Evolutionary conservation across 2,329 filamentous ascomycete species (phyloP), one percentile per base, ranked within the genome.

Genomic region (Fusarium sp.): DNA sequence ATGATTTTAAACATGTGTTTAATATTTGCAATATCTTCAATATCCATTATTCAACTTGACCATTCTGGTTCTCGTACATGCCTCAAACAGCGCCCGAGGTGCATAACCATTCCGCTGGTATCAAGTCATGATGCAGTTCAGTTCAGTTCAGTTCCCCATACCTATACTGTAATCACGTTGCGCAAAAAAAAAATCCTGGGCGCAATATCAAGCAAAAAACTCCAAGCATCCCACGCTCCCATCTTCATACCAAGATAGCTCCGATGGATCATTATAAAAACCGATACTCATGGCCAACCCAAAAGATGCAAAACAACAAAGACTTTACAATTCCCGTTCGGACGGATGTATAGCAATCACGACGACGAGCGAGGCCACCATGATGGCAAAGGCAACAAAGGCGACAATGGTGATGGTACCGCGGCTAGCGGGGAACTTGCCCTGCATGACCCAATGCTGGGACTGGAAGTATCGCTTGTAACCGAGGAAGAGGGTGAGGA

Each of bases 391-490:
- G 5, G 93, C 90, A 52, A 95, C 88, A 20, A 89, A 82, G 10
- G 91, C 89, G 35, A 96, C 89, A 40, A 95, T 76, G 56, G 94
- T 85, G 52, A 96, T 90, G 24, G 93, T 94, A 5, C 93, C 93
- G 73, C 94, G 87, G 76, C 92, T 93, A 9, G 93, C 93, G 0
- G 93, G 93, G 77, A 95, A 95, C 81, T 95, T 95, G 76, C 93
- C 93, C 72, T 89, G 85, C 69, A 96, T 92, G 27, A 96, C 89
- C 89, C 94, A 96, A 77, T 93, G 88, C 83, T 96, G 94, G 24
- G 89, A 89, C 79, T 94, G 91, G 76, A 94, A 92, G 81, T 94
- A 96, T 62, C 94, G 87, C 79, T 93, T 91, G 81, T 94, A 95
- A 8, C 94, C 94, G 62, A 96, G 86, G 64, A 93, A 87, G 65